These are phyloP conservation scores for Fusarium longipes DNA, from an alignment of 2,329 filamentous ascomycete species.

Conservation along the genomic window DNA sequence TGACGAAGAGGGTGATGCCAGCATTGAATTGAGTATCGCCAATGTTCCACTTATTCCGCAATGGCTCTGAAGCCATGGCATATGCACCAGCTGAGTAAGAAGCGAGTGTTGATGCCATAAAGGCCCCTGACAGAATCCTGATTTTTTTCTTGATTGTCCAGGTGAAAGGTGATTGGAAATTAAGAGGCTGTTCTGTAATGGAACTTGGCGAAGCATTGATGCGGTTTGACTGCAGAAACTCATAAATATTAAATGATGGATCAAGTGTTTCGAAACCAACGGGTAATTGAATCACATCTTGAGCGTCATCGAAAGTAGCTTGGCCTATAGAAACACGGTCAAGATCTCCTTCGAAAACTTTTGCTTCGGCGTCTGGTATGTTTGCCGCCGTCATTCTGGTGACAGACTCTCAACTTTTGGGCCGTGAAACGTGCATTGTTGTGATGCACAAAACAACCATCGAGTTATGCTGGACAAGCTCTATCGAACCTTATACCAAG, in stretches of 20 bases:
- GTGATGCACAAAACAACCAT: not conserved
- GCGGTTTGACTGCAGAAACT: not conserved
- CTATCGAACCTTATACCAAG: not conserved
- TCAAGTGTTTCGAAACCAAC: conserved; percentile 16
- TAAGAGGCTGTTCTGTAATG: not conserved
- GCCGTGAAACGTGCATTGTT: not conserved
- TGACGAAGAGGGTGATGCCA: conserved; percentile 72
- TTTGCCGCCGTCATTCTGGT: not conserved
- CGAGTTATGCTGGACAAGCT: not conserved
- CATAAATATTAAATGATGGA: not conserved
- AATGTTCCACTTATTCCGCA: conserved; percentile 67
- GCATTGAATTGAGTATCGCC: conserved; percentile 66
- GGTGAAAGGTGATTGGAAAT: conserved; percentile 13
- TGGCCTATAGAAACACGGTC: not conserved
- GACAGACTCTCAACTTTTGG: fast-evolving
- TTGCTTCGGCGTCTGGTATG: not conserved
- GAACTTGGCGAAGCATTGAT: not conserved
- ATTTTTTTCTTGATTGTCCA: conserved; percentile 38
- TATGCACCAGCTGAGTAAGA: conserved; percentile 74
- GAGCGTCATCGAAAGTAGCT: not conserved
- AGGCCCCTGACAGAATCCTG: conserved; percentile 36
- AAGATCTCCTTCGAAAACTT: not conserved
- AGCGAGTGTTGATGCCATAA: conserved; percentile 65
- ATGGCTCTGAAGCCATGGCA: conserved; percentile 65
- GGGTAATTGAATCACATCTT: not conserved